Evolutionary conservation across 192 early-diverging fungal genomes (phyloP), one percentile per base, ranked within the genome.

Genomic region (Backusella psychrophila): DNA sequence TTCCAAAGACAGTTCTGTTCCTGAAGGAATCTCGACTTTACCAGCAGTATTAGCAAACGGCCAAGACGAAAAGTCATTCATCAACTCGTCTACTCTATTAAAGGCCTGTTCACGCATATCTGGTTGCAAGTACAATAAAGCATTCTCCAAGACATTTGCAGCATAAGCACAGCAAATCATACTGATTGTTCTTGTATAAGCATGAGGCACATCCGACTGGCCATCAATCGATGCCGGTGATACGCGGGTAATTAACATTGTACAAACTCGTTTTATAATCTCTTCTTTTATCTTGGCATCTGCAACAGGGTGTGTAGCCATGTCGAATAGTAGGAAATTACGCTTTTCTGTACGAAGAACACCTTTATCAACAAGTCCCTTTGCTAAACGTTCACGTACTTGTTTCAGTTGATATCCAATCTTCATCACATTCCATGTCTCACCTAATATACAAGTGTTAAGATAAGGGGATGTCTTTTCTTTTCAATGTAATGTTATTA

Each of bases 361-460:
- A 26, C 97, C 97, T 82, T 98, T 98, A 83, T 98, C 97, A 17
- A 98, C 97, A 38, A 98, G 82, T 6, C 96, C 97, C 80, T 98
- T 98, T 36, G 95, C 94, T 46, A 98, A 88, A 26, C 97, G 87
- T 80, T 98, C 97, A 15, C 97, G 90, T 6, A 98, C 97, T 85
- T 98, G 95, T 81, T 97, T 97, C 29, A 98, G 87, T 84, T 98
- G 97, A 79, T 94, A 97, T 36, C 94, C 94, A 76, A 96, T 94
- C 82, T 96, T 97, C 82, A 94, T 88, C n/a, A 98, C 88, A 83
- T 97, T 97, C 97, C 97, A 98, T 15, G 97, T 98, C 89, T 98
- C 97, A 53, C 97, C 94, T 94, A 65, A 3, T 35, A 74, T 23
- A 21, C 4, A 4, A 67, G 44, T n/a, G 29, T 79, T 12, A 66